Base-by-base conservation (phyloP, 140 eudicot genomes). In the Stevia rebaudiana region DNA sequence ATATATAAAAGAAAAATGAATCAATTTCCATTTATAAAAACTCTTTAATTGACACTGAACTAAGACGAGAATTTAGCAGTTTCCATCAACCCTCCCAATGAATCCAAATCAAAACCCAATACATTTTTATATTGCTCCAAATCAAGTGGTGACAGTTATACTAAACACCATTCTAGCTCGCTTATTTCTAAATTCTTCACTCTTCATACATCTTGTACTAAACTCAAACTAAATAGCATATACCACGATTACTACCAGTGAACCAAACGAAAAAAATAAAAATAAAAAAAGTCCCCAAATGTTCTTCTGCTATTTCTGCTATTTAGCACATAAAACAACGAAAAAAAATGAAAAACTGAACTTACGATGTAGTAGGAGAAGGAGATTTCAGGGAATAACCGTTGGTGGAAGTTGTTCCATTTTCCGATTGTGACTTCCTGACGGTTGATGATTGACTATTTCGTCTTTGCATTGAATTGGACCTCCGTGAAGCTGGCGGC, bases 331-430 rank as follows among this genome's bases (percentile, higher is more conserved):
- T 39, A 39, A 41, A 41, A 40, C n/a, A 10, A 3, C 10, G 11
- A 50, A 53, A 1, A 49, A 13, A 54, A 10, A 33, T 3, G 57
- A 15, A 9, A 53, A 63, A 44, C 9, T 54, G 13, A 42, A 72
- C 86, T 87, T 56, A 87, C 95, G 86, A 72, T 23, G 78, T 61
- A 44, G 75, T 24, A 39, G 88, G 75, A 6, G 86, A 76, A n/a
- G 78, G 48, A 24, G 89, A 78, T 59, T 81, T 84, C 25, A 74
- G 47, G 35, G 65, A 61, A 67, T 52, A 23, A 41, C 78, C 85
- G 60, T 69, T 74, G 53, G 64, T 44, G 25, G 81, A 64, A 16
- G 85, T 22, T 2, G 80, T 74, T 58, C 94, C 94, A 49, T 82
- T 87, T 65, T 84, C 94, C 43, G 94, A 73, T 36, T 68, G 83